Base-by-base conservation (phyloP, 768 basidiomycete genomes). In the Symmetrospora coprosmae region DNA sequence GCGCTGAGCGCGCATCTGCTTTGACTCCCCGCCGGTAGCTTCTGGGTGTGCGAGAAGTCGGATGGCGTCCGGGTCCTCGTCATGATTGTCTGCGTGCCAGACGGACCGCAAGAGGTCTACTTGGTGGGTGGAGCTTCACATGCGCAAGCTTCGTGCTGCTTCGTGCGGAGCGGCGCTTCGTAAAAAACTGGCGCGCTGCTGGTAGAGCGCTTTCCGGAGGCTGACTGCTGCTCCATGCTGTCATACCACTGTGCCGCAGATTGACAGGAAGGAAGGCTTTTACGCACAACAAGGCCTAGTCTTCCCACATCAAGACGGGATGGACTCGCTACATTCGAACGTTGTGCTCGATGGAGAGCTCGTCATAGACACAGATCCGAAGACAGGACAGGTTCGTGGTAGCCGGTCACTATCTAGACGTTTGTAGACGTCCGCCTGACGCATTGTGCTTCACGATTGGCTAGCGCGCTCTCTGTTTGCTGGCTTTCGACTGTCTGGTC, bases 21-120 rank as follows among this genome's bases (percentile, higher is more conserved):
- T 17, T 46, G 17, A 41, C 34, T 21, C 34, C 16, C 35, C 1
- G 31, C 45, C 23, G 27, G 46, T 70, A 96, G 91, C 71, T 99
- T 86, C 73, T 99, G 92, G 92, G 94, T 99, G 40, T 94, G 90
- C 74, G 94, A 99, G 76, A 97, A 97, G 76, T 92, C 88, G 13
- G 94, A 97, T 70, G 94, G 94, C 13, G 71, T 99, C 50, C 82
- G 94, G 34, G 86, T 97, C 38, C 76, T 99, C 28, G 80, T 97
- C 50, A 75, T 92, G 61, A 78, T 97, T 49, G 79, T 71, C 78
- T 83, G 50, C 77, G 84, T 75, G 67, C 73, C 47, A 66, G 72
- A 33, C 66, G 78, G 51, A 75, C 70, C 68, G 45, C 76, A 77
- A 64, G 76, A 77, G 49, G 80, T 85, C 2, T 94, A 81, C 73